A percentile compares a stretch with the other conserved stretches of the same genome.
Conservation (phyloP, 1,284 basidiomycete species). For the Inonotus obliquus region DNA sequence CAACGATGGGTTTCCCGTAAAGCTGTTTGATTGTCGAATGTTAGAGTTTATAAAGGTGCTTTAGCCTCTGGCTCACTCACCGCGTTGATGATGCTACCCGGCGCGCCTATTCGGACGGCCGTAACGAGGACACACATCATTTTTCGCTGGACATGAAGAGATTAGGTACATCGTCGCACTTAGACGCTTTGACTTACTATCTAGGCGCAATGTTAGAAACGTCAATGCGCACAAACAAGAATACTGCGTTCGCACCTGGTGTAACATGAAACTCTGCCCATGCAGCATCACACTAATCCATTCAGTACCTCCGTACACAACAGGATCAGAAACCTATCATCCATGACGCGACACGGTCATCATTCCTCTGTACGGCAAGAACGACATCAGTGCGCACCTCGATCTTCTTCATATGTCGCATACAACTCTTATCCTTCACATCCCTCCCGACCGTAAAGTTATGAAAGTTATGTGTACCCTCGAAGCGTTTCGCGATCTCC, state of each 20-base stretch:
- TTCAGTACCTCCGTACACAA: slow-evolving; percentile 86
- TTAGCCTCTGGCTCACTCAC: slow-evolving; percentile 30
- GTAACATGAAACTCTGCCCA: slow-evolving; percentile 98
- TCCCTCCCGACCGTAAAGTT: slow-evolving; percentile 94
- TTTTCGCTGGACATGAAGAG: slow-evolving; percentile 69
- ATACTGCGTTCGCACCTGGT: slow-evolving; percentile 60
- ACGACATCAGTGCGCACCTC: slow-evolving; percentile 44
- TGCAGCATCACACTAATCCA: slow-evolving; percentile 95
- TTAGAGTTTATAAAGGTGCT: background rate
- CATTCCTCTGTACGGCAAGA: background rate
- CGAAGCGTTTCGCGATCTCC: slow-evolving; percentile 56
- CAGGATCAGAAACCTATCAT: slow-evolving; percentile 69
- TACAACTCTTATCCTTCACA: slow-evolving; percentile 76
- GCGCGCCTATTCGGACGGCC: slow-evolving; percentile 70
- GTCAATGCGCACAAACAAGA: slow-evolving; percentile 19
- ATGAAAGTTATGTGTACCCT: slow-evolving; percentile 92
- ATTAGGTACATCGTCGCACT: background rate
- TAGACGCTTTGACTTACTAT: slow-evolving; percentile 22
- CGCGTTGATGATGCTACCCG: slow-evolving; percentile 68
- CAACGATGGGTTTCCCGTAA: slow-evolving; percentile 72
- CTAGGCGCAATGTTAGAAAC: slow-evolving; percentile 33
- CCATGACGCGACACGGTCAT: background rate
- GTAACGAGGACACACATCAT: slow-evolving; percentile 93
- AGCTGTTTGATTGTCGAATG: slow-evolving; percentile 35
- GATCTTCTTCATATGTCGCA: slow-evolving; percentile 82